These are phyloP conservation scores for Ascochyta clinopodiicola DNA, from an alignment of 2,329 filamentous ascomycete genomes.

Conservation along the genomic window DNA sequence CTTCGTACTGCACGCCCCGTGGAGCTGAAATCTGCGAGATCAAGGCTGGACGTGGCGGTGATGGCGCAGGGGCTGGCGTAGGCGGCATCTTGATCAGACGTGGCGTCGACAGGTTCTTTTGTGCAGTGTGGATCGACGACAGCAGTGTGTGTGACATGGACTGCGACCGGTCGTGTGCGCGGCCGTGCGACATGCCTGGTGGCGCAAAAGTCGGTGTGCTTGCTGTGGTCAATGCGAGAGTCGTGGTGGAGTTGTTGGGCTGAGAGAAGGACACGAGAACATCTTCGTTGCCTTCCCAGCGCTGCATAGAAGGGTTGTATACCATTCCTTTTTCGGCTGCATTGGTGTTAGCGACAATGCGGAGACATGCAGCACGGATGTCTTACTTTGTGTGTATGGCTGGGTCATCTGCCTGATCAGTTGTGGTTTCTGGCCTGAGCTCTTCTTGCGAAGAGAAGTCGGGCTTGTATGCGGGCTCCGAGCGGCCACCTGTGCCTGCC, in stretches of 20 bases:
- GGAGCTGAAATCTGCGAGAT: conserved; percentile 85
- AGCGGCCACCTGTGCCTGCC: conserved; percentile 62
- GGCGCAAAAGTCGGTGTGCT: conserved; percentile 51
- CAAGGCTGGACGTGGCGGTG: conserved; percentile 70
- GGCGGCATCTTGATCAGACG: conserved; percentile 43
- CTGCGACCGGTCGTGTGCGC: conserved; percentile 45
- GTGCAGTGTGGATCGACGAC: conserved; percentile 40
- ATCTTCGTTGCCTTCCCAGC: conserved; percentile 97
- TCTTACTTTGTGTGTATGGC: conserved; percentile 81
- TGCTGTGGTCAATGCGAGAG: conserved; percentile 48
- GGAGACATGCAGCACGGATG: background rate
- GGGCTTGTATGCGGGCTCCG: conserved; percentile 60
- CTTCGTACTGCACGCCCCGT: conserved; percentile 89
- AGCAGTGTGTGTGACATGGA: conserved; percentile 53
- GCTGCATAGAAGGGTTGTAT: conserved; percentile 85
- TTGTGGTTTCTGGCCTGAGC: conserved; percentile 75
- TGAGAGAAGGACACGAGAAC: conserved; percentile 75
- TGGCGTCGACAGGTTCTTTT: conserved; percentile 49
- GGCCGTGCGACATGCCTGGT: conserved; percentile 34
- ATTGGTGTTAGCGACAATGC: conserved; percentile 22
- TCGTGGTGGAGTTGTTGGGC: conserved; percentile 56
- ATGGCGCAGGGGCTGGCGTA: conserved; percentile 56
- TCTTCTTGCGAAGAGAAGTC: conserved; percentile 54
- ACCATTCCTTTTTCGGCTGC: conserved; percentile 91
- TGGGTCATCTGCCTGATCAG: conserved; percentile 84